A percentile compares a stretch with the other conserved stretches of the same genome.
Conservation (phyloP, 1,284 basidiomycete genomes). For the Phylloporus gajari region DNA sequence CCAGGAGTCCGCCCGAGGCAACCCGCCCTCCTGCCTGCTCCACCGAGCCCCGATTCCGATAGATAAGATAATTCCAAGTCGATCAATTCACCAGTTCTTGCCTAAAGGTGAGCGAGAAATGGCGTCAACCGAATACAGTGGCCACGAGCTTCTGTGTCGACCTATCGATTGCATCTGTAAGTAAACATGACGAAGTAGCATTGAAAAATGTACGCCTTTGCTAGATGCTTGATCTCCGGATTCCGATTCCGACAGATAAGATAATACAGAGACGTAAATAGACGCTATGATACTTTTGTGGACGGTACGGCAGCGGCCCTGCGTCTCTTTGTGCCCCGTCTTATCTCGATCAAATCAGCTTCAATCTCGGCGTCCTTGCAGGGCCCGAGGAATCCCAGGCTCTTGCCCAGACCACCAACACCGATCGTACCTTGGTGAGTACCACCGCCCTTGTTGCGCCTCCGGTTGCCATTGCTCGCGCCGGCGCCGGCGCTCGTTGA, state of each 20-base stretch:
- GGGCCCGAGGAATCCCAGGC: slow-evolving; percentile 59
- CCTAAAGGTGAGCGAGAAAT: no score
- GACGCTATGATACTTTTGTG: slow-evolving; percentile 39
- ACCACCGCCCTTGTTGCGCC: slow-evolving; percentile 68
- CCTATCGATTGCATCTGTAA: no score
- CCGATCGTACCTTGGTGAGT: slow-evolving; percentile 59
- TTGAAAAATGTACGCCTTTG: no score
- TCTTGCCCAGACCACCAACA: slow-evolving; percentile 74
- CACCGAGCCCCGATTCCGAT: no score
- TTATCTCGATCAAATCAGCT: slow-evolving; percentile 77
- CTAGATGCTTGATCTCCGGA: slow-evolving; percentile 37
- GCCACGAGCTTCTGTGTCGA: no score
- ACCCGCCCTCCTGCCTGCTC: no score
- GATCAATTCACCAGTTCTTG: no score
- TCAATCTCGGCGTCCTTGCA: slow-evolving; percentile 77
- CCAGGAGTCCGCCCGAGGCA: no score
- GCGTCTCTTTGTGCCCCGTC: slow-evolving; percentile 75
- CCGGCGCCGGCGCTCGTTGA: slow-evolving; percentile 48
- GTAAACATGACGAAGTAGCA: no score
- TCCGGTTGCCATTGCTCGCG: slow-evolving; percentile 57
- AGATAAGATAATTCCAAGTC: no score
- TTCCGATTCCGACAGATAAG: slow-evolving; percentile 46
- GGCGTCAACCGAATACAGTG: no score
- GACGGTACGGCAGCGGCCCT: slow-evolving; percentile 58
- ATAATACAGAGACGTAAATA: slow-evolving; percentile 40